Percentiles rank a stretch among this genome's conserved stretches.
phyloP scores from a whole-genome alignment of 352 stramenopile genomes.

The Plasmopara muralis region DNA sequence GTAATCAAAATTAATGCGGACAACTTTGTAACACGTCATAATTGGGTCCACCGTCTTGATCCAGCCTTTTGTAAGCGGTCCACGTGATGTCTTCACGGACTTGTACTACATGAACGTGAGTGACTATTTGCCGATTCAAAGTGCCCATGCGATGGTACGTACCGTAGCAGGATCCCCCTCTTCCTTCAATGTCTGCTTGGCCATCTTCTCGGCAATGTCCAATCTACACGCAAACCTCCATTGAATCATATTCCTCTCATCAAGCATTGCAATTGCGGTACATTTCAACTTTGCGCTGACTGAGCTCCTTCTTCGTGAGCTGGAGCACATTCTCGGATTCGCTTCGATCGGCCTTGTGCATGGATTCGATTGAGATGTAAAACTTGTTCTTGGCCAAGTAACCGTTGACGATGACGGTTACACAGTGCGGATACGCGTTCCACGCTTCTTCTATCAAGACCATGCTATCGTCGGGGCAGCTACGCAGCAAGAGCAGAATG shows the following conservation, averaged over 20 bases:
- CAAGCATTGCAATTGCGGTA: slow-evolving; percentile 13
- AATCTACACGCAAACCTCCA: slow-evolving; percentile 29
- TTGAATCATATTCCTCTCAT: slow-evolving; percentile 1
- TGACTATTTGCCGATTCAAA: not conserved
- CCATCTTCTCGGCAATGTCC: slow-evolving; percentile 67
- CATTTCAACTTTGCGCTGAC: slow-evolving; percentile 66
- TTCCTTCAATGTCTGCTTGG: slow-evolving; percentile 71
- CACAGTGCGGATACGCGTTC: slow-evolving; percentile 84
- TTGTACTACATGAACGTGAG: slow-evolving; percentile 34
- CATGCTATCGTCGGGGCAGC: slow-evolving; percentile 80
- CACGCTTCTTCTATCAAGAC: slow-evolving; percentile 81
- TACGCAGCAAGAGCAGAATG: slow-evolving; percentile 10
- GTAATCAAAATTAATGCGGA: slow-evolving; percentile 86
- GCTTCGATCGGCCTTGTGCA: slow-evolving; percentile 55
- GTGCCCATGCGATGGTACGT: not conserved
- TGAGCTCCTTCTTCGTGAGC: slow-evolving; percentile 68
- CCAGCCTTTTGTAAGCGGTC: slow-evolving; percentile 61
- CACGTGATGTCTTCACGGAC: slow-evolving; percentile 63
- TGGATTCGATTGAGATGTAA: slow-evolving; percentile 80
- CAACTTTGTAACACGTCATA: slow-evolving; percentile 86
- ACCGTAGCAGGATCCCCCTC: slow-evolving; percentile 59
- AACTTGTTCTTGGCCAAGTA: slow-evolving; percentile 85
- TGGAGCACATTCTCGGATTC: slow-evolving; percentile 60
- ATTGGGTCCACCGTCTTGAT: slow-evolving; percentile 58
- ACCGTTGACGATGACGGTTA: slow-evolving; percentile 81